phyloP scores from a whole-genome alignment of 1,284 basidiomycete genomes.

The Stygiomarasmius scandens region DNA sequence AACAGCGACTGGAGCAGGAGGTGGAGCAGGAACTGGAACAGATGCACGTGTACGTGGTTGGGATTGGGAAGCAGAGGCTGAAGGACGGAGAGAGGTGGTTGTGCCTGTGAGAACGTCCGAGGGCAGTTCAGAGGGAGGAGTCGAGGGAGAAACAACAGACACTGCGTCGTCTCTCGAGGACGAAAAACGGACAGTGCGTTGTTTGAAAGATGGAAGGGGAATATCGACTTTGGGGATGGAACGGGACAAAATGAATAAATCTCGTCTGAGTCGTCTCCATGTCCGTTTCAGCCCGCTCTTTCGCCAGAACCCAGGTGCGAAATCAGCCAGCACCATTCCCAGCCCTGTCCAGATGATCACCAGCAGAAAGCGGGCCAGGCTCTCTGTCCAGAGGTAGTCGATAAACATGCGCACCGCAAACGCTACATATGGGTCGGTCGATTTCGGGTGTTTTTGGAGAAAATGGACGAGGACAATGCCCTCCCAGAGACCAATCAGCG shows the following conservation, averaged over 20 bases:
- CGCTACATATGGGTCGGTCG: conserved; percentile 65
- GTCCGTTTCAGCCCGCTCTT: conserved; percentile 58
- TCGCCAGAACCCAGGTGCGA: conserved; percentile 60
- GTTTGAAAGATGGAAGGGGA: conserved; percentile 37
- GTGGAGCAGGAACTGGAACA: conserved; percentile 20
- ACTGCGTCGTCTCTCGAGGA: conserved; percentile 26
- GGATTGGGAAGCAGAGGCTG: neutral
- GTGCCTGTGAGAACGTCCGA: conserved; percentile 23
- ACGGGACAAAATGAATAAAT: conserved; percentile 41
- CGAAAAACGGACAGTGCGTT: conserved; percentile 45
- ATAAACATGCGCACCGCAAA: conserved; percentile 65
- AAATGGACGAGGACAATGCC: conserved; percentile 74
- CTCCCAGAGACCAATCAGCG: conserved; percentile 74
- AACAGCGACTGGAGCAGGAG: conserved; percentile 18
- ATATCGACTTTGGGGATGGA: conserved; percentile 31
- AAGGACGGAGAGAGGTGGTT: conserved; percentile 12
- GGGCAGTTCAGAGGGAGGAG: conserved; percentile 12
- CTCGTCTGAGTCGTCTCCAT: conserved; percentile 57
- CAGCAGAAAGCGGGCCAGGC: conserved; percentile 55
- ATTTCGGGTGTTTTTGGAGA: conserved; percentile 59
- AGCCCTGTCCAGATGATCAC: conserved; percentile 68
- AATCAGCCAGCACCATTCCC: conserved; percentile 68
- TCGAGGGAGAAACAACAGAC: conserved; percentile 30
- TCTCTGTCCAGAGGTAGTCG: conserved; percentile 68
- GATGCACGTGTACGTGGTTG: neutral